These are phyloP conservation scores for Gypsophila paniculata DNA, from an alignment of 179 eudicot species.

Conservation along the genomic window DNA sequence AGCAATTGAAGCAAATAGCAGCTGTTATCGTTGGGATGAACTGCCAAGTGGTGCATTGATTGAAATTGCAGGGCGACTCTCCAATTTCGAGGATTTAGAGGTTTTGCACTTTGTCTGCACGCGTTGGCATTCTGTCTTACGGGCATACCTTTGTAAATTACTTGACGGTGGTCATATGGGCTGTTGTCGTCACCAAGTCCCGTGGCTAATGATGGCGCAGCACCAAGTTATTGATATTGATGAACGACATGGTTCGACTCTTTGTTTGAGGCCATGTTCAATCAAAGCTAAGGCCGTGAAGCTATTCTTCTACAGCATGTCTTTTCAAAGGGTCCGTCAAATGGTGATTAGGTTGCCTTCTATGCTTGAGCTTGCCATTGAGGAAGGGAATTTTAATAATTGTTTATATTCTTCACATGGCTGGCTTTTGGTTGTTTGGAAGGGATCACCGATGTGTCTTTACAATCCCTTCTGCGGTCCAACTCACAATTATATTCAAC, in stretches of 20 bases:
- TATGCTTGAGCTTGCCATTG: background rate
- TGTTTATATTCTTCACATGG: conserved; percentile 6
- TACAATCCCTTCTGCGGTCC: conserved; percentile 3
- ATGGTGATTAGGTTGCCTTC: background rate
- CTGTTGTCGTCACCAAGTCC: background rate
- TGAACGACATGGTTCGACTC: too few relatives aligned
- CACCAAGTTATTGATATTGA: background rate
- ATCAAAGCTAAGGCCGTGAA: background rate
- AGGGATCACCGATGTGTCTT: background rate
- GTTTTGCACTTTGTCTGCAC: background rate
- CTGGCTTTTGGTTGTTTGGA: background rate
- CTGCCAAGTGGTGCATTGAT: conserved; percentile 9
- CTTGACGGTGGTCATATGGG: background rate
- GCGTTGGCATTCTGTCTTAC: conserved; percentile 4
- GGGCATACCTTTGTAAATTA: background rate
- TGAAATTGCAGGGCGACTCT: background rate
- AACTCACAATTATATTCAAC: conserved; percentile 3
- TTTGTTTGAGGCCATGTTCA: background rate
- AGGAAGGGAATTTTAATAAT: background rate
- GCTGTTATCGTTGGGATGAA: background rate
- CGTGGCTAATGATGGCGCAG: conserved; percentile 11
- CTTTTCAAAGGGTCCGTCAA: background rate
- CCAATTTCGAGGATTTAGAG: background rate
- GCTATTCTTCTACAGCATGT: conserved; percentile 12
- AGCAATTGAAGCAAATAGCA: background rate